Evolutionary conservation across 2,329 filamentous ascomycete species (phyloP).

Genomic region (Arachnomyces sp.): DNA sequence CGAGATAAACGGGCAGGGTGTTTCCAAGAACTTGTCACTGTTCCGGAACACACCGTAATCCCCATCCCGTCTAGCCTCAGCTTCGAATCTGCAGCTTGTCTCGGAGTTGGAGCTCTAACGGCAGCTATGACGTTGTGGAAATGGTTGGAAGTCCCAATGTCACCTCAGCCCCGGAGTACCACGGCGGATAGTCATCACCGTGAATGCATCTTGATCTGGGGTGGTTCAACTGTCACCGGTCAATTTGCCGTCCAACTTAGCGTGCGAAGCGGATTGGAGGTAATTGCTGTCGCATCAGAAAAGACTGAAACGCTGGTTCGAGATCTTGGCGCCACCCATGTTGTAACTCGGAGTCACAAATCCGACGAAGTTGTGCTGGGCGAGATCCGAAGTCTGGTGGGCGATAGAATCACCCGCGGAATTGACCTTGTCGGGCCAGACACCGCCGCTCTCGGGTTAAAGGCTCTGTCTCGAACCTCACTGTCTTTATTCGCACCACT

Average conservation of each 20-base stretch:
- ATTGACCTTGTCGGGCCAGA: conserved; percentile 33
- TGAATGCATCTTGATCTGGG: conserved; percentile 33
- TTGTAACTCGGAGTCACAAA: conserved; percentile 29
- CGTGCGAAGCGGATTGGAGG: conserved; percentile 24
- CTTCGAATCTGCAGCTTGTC: conserved; percentile 29
- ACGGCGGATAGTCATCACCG: no score
- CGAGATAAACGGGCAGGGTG: conserved; percentile 35
- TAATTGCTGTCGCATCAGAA: conserved; percentile 31
- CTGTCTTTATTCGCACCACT: conserved; percentile 27
- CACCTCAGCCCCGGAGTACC: conserved; percentile 12
- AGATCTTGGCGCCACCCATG: conserved; percentile 26
- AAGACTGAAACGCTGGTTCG: conserved; percentile 23
- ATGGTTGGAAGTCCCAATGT: conserved; percentile 29
- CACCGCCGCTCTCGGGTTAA: conserved; percentile 25
- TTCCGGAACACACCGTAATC: conserved; percentile 34
- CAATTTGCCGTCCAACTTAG: conserved; percentile 37
- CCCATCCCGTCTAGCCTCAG: conserved; percentile 27
- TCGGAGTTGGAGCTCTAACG: conserved; percentile 37
- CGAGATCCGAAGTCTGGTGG: conserved; percentile 17
- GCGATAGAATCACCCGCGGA: conserved; percentile 22
- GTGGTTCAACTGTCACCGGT: conserved; percentile 36
- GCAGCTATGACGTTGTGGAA: conserved; percentile 37
- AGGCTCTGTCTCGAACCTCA: conserved; percentile 18
- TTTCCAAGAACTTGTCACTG: conserved; percentile 37
- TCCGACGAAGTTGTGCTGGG: conserved; percentile 24